Percentiles rank a stretch among this genome's conserved stretches.
phyloP scores from a whole-genome alignment of 305 asterid genomes.

The Rubia peregrina region DNA sequence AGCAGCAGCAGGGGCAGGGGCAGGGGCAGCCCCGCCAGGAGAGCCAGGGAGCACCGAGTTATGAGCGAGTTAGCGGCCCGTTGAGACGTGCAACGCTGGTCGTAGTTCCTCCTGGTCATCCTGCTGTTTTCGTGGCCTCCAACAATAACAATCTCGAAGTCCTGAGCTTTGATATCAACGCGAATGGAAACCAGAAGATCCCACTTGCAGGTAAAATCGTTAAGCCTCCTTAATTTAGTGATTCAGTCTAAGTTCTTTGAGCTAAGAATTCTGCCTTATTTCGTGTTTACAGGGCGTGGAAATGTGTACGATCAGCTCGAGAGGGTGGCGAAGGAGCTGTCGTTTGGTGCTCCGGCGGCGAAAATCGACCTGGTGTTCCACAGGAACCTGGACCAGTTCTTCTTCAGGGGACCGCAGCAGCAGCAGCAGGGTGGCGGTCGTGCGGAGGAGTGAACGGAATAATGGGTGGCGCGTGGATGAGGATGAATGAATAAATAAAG shows the following conservation, averaged over 20 bases:
- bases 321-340: slow-evolving; percentile 53
- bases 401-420: background rate
- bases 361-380: slow-evolving; percentile 9
- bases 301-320: slow-evolving; percentile 44
- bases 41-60: slow-evolving; percentile 18
- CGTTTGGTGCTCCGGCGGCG: slow-evolving; percentile 46
- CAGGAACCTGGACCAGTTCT: background rate
- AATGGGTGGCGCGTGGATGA: background rate
- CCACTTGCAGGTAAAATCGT: slow-evolving; percentile 43
- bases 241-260: background rate
- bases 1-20: background rate
- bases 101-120: slow-evolving; percentile 67
- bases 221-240: no score
- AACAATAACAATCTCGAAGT: slow-evolving; percentile 40
- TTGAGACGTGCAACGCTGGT: slow-evolving; percentile 38
- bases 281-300: background rate
- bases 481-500: background rate
- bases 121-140: slow-evolving; percentile 46
- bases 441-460: background rate
- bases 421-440: background rate
- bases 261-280: no score
- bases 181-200: slow-evolving; percentile 27
- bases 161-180: slow-evolving; percentile 42
- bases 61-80: slow-evolving; percentile 37
- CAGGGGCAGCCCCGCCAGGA: background rate